These are phyloP conservation scores for Hypoxylon subgilvum DNA, from an alignment of 495 filamentous ascomycete genomes.

Conservation along the genomic window DNA sequence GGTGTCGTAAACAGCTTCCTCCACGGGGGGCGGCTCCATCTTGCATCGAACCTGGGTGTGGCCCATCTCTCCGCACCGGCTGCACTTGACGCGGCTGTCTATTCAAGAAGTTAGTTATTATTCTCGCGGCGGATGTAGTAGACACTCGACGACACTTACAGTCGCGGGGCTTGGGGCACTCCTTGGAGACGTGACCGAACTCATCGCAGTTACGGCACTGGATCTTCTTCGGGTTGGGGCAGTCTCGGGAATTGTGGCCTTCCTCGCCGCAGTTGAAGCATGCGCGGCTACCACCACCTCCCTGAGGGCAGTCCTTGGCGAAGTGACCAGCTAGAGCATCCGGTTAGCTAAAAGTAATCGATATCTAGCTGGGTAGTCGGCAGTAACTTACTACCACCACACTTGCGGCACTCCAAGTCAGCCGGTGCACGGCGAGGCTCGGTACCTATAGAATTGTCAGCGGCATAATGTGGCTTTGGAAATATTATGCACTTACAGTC, in stretches of 20 bases:
- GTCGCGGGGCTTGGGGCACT: constrained; percentile 79
- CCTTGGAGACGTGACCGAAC: constrained; percentile 71
- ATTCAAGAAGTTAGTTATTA: constrained; percentile 37
- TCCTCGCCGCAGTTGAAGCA: constrained; percentile 68
- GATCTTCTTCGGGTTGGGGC: constrained; percentile 50
- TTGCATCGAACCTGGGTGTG: constrained; percentile 69
- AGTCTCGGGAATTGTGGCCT: constrained; percentile 52
- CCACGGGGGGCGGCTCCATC: constrained; percentile 40
- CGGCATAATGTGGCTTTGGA: constrained; percentile 33
- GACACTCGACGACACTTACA: constrained; percentile 50
- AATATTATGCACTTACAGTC: constrained; percentile 46
- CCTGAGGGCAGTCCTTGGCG: constrained; percentile 77
- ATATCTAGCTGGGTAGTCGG: neutral
- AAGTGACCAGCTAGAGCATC: constrained; percentile 74
- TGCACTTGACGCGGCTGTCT: constrained; percentile 73
- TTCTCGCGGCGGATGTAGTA: neutral
- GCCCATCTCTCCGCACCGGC: constrained; percentile 76
- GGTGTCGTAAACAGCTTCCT: constrained; percentile 1
- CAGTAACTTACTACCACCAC: constrained; percentile 64
- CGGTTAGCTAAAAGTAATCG: constrained; percentile 16
- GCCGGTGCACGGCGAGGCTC: constrained; percentile 71
- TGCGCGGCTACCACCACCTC: constrained; percentile 50
- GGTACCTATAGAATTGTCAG: constrained; percentile 53
- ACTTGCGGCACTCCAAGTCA: constrained; percentile 80
- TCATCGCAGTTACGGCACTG: constrained; percentile 79